A percentile compares a stretch with the other conserved stretches of the same genome.
phyloP scores from a whole-genome alignment of 805 yeast species.

The Starmerella bacillaris region DNA sequence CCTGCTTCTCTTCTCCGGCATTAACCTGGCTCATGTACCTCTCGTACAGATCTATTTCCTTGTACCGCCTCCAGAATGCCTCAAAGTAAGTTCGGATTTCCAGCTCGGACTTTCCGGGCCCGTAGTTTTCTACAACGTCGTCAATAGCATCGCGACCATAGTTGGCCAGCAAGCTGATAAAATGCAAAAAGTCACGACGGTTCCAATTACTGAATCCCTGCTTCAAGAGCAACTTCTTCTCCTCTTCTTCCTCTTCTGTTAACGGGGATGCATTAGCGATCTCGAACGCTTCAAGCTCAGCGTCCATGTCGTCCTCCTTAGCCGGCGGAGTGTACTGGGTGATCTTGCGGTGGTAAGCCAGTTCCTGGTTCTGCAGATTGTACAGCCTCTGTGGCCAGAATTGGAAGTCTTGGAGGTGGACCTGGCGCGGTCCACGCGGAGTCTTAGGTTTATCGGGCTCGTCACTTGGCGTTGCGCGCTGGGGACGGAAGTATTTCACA shows the following conservation, averaged over 20 bases:
- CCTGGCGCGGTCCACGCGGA: conserved; percentile 72
- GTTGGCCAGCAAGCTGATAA: conserved; percentile 53
- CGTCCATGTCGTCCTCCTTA: conserved; percentile 30
- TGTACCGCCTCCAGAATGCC: conserved; percentile 64
- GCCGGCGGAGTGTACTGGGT: conserved; percentile 51
- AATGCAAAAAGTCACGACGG: conserved; percentile 71
- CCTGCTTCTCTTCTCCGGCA: conserved; percentile 69
- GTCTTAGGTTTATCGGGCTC: conserved; percentile 26
- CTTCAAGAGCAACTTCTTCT: conserved; percentile 37
- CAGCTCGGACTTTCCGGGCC: conserved; percentile 56
- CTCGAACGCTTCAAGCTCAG: conserved; percentile 44
- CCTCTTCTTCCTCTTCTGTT: conserved; percentile 59
- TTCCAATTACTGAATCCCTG: conserved; percentile 73
- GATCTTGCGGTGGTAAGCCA: conserved; percentile 53
- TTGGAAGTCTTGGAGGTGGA: conserved; percentile 76
- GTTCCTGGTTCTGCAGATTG: conserved; percentile 66
- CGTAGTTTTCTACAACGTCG: conserved; percentile 55
- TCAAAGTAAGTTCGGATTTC: conserved; percentile 64
- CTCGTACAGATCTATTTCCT: conserved; percentile 77
- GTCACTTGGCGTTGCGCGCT: conserved; percentile 1
- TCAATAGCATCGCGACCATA: conserved; percentile 62
- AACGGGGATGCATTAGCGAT: conserved; percentile 62
- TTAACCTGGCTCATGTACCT: conserved; percentile 65
- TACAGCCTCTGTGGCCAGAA: conserved; percentile 63
- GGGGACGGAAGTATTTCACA: conserved; percentile 12